These are phyloP conservation scores for Penicillium thymicola DNA, from an alignment of 2,329 filamentous ascomycete genomes.

Conservation along the genomic window DNA sequence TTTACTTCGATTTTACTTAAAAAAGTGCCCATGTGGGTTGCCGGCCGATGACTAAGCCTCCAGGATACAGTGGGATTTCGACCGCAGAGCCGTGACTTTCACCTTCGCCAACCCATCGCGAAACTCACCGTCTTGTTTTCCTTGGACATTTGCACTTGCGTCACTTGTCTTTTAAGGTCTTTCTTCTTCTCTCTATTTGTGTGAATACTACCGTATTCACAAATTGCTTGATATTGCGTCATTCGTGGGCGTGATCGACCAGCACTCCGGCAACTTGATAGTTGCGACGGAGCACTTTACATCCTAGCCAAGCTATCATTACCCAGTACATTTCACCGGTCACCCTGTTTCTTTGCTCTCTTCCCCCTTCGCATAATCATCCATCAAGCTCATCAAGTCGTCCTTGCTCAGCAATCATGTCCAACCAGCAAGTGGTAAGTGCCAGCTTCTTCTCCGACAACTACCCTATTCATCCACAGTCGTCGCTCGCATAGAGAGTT, in stretches of 20 bases:
- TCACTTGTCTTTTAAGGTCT: neutral
- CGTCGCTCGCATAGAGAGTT: constrained; percentile 25
- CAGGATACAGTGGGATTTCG: constrained; percentile 35
- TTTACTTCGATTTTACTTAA: constrained; percentile 5
- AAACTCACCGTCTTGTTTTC: constrained; percentile 9
- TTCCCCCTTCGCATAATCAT: constrained; percentile 20
- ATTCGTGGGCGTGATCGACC: constrained; percentile 12
- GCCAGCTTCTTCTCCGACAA: constrained; percentile 16
- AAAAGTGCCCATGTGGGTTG: neutral
- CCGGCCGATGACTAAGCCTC: constrained; percentile 32
- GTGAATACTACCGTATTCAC: neutral
- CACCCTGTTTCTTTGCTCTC: neutral
- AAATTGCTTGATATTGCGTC: constrained; percentile 5
- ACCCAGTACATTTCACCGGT: constrained; percentile 22
- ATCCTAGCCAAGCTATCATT: constrained; percentile 16
- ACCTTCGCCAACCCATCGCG: constrained; percentile 35
- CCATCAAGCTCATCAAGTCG: constrained; percentile 1
- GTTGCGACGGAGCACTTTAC: constrained; percentile 21
- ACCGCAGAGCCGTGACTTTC: constrained; percentile 35
- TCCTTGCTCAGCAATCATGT: constrained; percentile 35
- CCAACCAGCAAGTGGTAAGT: constrained; percentile 51
- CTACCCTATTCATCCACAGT: constrained; percentile 13
- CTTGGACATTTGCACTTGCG: constrained; percentile 1
- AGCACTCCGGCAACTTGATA: constrained; percentile 20
- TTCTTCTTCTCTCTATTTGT: neutral